Evolutionary conservation across 306 rosid genomes (phyloP), one percentile per base, ranked within the genome.

Genomic region (Cajanus cajan): DNA sequence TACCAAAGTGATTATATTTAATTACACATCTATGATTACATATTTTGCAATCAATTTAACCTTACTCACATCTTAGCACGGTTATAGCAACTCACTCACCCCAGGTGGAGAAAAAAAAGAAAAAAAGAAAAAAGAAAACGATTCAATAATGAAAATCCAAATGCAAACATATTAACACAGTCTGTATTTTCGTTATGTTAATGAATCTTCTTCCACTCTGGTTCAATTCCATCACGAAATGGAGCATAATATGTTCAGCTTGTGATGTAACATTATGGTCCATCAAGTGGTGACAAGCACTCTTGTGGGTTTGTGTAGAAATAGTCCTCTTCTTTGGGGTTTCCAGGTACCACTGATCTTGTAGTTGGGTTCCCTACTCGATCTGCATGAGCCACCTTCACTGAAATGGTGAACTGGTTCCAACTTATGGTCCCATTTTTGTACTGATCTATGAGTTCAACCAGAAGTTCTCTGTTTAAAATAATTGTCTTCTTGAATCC

Each of bases 301-400:
- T 90, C 96, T 16, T 88, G 86, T 7, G 94, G 97, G 57, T 93
- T 93, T 21, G 96, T 86, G 85, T 93, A 90, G 92, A 93, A 93
- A 80, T 90, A 88, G 69, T 90, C 94, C 78, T 93, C 94, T 79
- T 85, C 88, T 80, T 89, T 93, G 6, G 96, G 96, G 40, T 79
- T 87, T n/a, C 83, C 88, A 14, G 82, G 85, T 41, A 89, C 68
- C 25, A 66, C 69, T 16, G 85, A 75, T 82, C 96, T 82, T 77
- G 54, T 69, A 61, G 58, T 81, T 5, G 93, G 92, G 54, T 77
- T 89, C 43, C 96, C 91, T 78, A 82, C 72, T 8, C 88, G 84
- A 10, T 88, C 57, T 14, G 85, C 82, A 47, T 90, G 96, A 73
- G 79, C 87, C 77, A 28, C 83, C 83, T 86, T 93, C 75, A 89